Percentiles rank a stretch among this genome's conserved stretches.
Conservation (phyloP, 768 basidiomycete genomes). For the Mycena floridula region DNA sequence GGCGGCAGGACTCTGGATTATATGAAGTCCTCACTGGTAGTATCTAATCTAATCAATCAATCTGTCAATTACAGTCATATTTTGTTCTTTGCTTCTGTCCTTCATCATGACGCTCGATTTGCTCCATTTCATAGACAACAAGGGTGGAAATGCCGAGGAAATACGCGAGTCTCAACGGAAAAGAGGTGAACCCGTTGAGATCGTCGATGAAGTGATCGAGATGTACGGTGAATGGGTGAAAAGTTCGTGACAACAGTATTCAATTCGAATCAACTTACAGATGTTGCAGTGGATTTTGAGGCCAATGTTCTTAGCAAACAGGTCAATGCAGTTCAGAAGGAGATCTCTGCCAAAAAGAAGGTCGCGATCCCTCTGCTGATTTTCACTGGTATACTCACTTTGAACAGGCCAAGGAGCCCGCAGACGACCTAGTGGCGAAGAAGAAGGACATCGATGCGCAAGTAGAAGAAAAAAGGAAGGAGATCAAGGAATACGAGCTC, state of each 20-base stretch:
- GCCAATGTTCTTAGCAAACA: slow-evolving; percentile 71
- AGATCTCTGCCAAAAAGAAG: slow-evolving; percentile 93
- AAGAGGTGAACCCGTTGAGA: slow-evolving; percentile 80
- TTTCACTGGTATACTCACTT: background rate
- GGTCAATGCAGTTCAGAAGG: slow-evolving; percentile 88
- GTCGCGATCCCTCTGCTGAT: slow-evolving; percentile 26
- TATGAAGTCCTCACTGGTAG: slow-evolving; percentile 61
- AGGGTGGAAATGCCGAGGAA: slow-evolving; percentile 87
- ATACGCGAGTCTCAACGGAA: slow-evolving; percentile 91
- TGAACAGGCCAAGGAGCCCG: slow-evolving; percentile 80
- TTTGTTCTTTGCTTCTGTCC: background rate
- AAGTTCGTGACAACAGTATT: slow-evolving; percentile 47
- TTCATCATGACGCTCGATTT: slow-evolving; percentile 76
- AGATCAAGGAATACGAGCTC: slow-evolving; percentile 68
- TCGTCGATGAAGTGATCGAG: slow-evolving; percentile 91
- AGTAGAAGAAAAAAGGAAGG: slow-evolving; percentile 70
- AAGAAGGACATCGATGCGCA: slow-evolving; percentile 85
- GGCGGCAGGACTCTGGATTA: slow-evolving; percentile 52
- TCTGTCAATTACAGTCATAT: slow-evolving; percentile 11
- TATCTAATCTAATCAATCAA: slow-evolving; percentile 21
- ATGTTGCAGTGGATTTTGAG: slow-evolving; percentile 80
- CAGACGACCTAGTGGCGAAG: slow-evolving; percentile 77
- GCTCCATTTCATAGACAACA: slow-evolving; percentile 72
- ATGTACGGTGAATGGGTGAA: slow-evolving; percentile 94
- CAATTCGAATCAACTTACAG: background rate